A percentile compares a stretch with the other conserved stretches of the same genome.
These are phyloP conservation scores for Oldenlandia corymbosa DNA, from an alignment of 257 asterid species.

Conservation along the genomic window DNA sequence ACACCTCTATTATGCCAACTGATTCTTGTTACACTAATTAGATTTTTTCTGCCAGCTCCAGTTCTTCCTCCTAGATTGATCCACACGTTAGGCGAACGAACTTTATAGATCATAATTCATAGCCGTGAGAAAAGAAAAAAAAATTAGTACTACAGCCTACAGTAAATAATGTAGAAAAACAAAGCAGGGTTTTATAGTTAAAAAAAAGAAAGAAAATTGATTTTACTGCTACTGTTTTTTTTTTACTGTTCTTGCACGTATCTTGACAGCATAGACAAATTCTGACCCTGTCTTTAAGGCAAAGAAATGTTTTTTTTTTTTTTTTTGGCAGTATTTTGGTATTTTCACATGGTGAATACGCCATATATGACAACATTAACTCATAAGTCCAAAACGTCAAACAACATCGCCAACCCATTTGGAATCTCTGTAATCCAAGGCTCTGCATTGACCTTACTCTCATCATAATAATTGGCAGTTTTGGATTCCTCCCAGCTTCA, in stretches of 20 bases:
- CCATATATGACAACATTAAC: conserved; percentile 1
- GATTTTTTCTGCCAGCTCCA: no score
- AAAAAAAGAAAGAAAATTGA: no score
- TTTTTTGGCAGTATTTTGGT: background rate
- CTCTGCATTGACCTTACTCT: conserved; percentile 14
- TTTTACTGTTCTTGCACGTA: background rate
- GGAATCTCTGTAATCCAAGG: conserved; percentile 8
- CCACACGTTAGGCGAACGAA: no score
- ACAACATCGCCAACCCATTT: conserved; percentile 10
- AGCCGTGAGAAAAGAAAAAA: no score
- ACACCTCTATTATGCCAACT: no score
- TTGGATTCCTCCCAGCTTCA: conserved; percentile 2
- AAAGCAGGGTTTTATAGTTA: no score
- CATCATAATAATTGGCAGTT: background rate
- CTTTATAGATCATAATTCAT: no score
- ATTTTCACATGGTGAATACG: conserved; percentile 19
- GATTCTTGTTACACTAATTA: no score
- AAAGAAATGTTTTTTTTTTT: conserved; percentile 7
- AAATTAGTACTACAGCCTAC: no score
- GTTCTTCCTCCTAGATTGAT: no score
- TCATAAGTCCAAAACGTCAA: background rate
- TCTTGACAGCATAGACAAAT: background rate
- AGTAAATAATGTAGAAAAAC: no score
- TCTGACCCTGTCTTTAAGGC: conserved; percentile 14
- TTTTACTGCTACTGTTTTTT: no score